phyloP scores from a whole-genome alignment of 129 eudicot genomes.

The Artemisia annua region DNA sequence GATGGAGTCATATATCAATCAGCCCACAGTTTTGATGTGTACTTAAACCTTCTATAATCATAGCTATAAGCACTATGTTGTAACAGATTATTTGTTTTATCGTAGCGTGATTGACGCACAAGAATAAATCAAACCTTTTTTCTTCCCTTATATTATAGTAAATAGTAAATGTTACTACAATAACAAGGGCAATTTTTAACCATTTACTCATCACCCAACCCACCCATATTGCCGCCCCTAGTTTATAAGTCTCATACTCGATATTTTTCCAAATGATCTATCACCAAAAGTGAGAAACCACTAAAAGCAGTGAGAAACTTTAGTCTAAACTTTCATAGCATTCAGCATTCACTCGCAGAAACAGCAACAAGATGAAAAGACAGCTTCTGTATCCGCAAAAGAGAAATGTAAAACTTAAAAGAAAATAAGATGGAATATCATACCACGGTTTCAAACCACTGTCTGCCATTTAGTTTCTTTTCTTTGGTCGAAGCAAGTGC shows the following conservation, averaged over 20 bases:
- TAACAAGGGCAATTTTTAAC: background rate
- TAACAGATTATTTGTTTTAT: background rate
- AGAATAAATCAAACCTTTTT: background rate
- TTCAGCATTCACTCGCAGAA: background rate
- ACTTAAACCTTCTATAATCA: background rate
- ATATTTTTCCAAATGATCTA: no score
- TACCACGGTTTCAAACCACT: constrained; percentile 95
- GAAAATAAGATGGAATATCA: background rate
- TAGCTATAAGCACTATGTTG: background rate
- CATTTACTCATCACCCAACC: background rate
- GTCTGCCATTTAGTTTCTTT: constrained; percentile 84
- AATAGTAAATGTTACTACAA: no score
- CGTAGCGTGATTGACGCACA: background rate
- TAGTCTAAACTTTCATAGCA: background rate
- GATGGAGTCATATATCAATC: background rate
- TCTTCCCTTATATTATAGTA: background rate
- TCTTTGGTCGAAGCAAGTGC: constrained; percentile 87
- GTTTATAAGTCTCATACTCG: background rate
- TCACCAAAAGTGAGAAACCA: background rate
- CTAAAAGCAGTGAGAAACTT: constrained; percentile 8
- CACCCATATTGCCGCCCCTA: background rate
- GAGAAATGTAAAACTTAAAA: background rate
- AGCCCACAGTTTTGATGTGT: background rate
- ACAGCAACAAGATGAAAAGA: background rate
- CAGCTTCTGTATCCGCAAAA: background rate